These are phyloP conservation scores for Aureobasidium sp. DNA, from an alignment of 2,329 filamentous ascomycete genomes.

Conservation along the genomic window DNA sequence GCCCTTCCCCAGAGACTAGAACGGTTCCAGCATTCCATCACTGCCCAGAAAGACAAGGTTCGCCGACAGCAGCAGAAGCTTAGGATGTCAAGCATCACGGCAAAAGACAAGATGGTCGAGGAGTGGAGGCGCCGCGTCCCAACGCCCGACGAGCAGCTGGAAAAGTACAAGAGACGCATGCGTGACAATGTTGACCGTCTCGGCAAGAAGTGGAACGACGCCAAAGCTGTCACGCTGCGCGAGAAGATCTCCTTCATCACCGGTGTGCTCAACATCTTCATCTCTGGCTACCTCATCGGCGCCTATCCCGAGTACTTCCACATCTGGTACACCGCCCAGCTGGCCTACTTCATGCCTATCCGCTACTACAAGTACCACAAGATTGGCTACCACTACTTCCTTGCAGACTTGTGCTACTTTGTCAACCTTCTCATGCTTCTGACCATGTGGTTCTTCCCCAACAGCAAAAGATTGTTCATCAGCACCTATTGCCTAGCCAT, in stretches of 20 bases:
- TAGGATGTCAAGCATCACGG: slow-evolving; percentile 66
- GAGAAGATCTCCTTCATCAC: slow-evolving; percentile 97
- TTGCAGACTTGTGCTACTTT: slow-evolving; percentile 96
- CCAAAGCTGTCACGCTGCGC: slow-evolving; percentile 75
- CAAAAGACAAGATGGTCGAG: slow-evolving; percentile 84
- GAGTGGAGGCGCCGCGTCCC: slow-evolving; percentile 85
- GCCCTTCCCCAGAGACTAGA: slow-evolving; percentile 85
- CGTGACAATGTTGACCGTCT: slow-evolving; percentile 81
- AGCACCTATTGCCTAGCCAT: slow-evolving; percentile 87
- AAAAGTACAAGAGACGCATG: slow-evolving; percentile 85
- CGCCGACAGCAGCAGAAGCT: slow-evolving; percentile 74
- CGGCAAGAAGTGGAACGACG: slow-evolving; percentile 79
- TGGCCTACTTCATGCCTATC: slow-evolving; percentile 91
- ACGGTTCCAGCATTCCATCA: slow-evolving; percentile 76
- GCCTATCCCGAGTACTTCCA: slow-evolving; percentile 81
- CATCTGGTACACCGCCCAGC: slow-evolving; percentile 62
- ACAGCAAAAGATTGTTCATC: slow-evolving; percentile 85
- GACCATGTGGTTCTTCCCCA: slow-evolving; percentile 83
- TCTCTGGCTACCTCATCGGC: slow-evolving; percentile 90
- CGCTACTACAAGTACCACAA: slow-evolving; percentile 86
- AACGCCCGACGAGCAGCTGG: slow-evolving; percentile 83
- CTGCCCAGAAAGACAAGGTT: slow-evolving; percentile 77
- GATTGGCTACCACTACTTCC: slow-evolving; percentile 92
- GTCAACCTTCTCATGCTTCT: slow-evolving; percentile 81
- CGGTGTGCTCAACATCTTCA: slow-evolving; percentile 93